Evolutionary conservation across 768 basidiomycete species (phyloP).

Genomic region (Amyloporia xantha): DNA sequence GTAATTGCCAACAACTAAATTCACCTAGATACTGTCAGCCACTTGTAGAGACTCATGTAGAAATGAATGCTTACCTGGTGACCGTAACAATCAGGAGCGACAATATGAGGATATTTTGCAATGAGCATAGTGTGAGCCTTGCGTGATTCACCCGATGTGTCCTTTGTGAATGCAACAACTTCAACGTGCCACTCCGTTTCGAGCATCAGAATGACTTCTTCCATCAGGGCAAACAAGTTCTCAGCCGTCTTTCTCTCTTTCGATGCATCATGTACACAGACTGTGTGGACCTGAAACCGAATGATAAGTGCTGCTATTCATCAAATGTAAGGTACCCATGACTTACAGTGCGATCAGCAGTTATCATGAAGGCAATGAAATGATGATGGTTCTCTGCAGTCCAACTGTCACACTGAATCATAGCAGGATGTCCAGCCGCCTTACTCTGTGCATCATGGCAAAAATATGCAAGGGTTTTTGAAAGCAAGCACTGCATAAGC

Average conservation of each 20-base stretch:
- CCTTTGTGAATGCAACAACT: slow-evolving; percentile 1
- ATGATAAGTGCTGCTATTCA: background rate
- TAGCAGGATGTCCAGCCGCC: slow-evolving; percentile 1
- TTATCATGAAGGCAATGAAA: slow-evolving; percentile 15
- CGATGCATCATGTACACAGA: background rate
- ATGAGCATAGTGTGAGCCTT: background rate
- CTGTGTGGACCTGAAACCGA: slow-evolving; percentile 1
- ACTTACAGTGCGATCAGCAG: slow-evolving; percentile 9
- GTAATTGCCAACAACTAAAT: slow-evolving; percentile 31
- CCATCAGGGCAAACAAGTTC: background rate
- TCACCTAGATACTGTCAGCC: slow-evolving; percentile 28
- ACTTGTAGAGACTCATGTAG: slow-evolving; percentile 12
- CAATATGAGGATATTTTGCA: background rate
- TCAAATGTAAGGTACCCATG: background rate
- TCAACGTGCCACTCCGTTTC: background rate
- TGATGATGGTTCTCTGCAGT: slow-evolving; percentile 4
- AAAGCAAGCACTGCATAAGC: background rate
- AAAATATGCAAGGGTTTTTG: background rate
- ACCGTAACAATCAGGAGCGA: slow-evolving; percentile 5
- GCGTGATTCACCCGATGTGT: slow-evolving; percentile 1
- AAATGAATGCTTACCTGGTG: slow-evolving; percentile 4
- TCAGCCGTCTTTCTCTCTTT: slow-evolving; percentile 4
- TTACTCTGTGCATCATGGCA: background rate
- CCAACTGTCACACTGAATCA: slow-evolving; percentile 15
- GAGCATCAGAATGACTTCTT: background rate